Base-by-base conservation (phyloP, 805 yeast species). In the Metschnikowia chrysomelidarum region DNA sequence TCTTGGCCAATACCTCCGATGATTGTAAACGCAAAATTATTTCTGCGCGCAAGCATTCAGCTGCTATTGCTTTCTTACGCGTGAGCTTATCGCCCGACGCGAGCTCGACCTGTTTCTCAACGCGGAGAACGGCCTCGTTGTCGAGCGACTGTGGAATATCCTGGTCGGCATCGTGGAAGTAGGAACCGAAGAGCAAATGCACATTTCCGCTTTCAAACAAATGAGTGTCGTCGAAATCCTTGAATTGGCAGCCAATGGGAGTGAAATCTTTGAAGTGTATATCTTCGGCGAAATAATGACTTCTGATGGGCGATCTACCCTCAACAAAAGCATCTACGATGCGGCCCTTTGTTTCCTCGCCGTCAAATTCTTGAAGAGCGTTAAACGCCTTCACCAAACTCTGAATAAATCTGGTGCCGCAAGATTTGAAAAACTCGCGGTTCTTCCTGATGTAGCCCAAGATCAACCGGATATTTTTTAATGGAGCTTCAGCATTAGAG, bases 221-320 rank as follows among this genome's bases (percentile, higher is more conserved):
- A 30, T 60, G 62, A 19, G 60, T 62, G 48, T 82, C 88, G 44
- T 79, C 66, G 46, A 81, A 82, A 51, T 82, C 89, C 33, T 68
- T 69, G 36, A 82, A 65, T 34, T 69, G 71, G 43, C 63, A 69
- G 16, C 71, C 71, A 12, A 83, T 62, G 4, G 82, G 73, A 19
- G 66, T 60, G 49, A 78, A 81, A 42, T 80, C 88, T 40, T 75
- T 76, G 44, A 78, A 61, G 15, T 67, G 57, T 10, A 81, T 76
- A 59, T 83, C 93, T 50, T 84, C 91, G 28, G 64, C 58, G 51
- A 81, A 82, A 35, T 72, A 73, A 37, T 77, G 73, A 2, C 54
- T 49, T 54, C 91, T 67, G 6, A 52, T 44, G 11, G 83, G 82
- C 5, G 32, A 31, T 17, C 19, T 32, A 4, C 25, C 38, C 14